Conservation (phyloP, 1,284 basidiomycete genomes). For the Phlebopus sp. region DNA sequence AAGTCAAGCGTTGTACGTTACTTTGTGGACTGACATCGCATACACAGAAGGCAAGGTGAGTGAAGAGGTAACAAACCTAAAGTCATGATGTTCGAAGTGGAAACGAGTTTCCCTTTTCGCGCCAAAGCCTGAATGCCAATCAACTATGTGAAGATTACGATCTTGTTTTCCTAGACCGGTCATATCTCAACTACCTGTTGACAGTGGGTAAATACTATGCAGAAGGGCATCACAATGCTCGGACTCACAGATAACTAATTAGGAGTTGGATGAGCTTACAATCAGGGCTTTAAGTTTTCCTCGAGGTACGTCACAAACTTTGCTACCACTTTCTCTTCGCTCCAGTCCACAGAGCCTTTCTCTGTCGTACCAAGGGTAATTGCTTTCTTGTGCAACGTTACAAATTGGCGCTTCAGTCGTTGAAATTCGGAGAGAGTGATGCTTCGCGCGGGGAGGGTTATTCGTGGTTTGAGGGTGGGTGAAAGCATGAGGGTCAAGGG, state of each 20-base stretch:
- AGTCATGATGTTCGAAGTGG: no score
- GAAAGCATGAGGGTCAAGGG: slow-evolving; percentile 49
- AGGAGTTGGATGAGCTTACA: neutral
- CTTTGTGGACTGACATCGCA: neutral
- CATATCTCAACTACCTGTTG: no score
- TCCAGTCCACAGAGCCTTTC: slow-evolving; percentile 75
- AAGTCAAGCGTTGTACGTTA: neutral
- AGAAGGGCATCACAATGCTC: no score
- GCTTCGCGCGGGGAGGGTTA: slow-evolving; percentile 60
- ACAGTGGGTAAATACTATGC: no score
- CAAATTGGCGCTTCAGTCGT: slow-evolving; percentile 84
- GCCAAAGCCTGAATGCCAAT: no score
- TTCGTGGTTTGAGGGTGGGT: slow-evolving; percentile 32
- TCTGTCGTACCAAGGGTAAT: slow-evolving; percentile 81
- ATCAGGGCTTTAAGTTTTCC: slow-evolving; percentile 57
- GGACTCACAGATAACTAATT: no score
- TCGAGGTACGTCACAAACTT: slow-evolving; percentile 83
- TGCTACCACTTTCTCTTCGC: slow-evolving; percentile 64
- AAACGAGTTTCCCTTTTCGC: no score
- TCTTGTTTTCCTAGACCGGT: no score
- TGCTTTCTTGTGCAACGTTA: slow-evolving; percentile 83
- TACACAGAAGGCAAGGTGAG: no score
- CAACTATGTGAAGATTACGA: no score
- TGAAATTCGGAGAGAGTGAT: slow-evolving; percentile 84
- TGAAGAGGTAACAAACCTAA: no score